Evolutionary conservation across 768 basidiomycete species (phyloP).

Genomic region (Tulasnella sp.): DNA sequence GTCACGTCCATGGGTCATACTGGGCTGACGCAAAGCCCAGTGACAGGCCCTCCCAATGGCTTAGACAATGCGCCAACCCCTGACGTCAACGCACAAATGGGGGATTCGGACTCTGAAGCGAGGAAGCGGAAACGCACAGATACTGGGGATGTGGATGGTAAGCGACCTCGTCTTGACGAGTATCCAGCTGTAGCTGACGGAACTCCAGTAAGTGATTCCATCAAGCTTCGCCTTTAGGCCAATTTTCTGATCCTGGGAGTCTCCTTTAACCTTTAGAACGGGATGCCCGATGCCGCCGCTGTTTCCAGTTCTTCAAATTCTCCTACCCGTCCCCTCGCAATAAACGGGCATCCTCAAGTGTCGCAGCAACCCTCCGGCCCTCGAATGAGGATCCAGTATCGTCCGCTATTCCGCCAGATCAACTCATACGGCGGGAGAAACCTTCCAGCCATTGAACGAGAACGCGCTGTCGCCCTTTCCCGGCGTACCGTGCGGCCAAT

Average conservation of each 20-base stretch:
- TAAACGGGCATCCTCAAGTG: slow-evolving; percentile 16
- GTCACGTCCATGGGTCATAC: neutral
- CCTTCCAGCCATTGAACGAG: slow-evolving; percentile 50
- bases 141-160: slow-evolving; percentile 50
- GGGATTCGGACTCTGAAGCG: slow-evolving; percentile 37
- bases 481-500: slow-evolving; percentile 52
- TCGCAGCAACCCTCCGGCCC: slow-evolving; percentile 35
- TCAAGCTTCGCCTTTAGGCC: neutral
- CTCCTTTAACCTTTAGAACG: neutral
- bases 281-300: neutral
- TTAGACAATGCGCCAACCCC: slow-evolving; percentile 32
- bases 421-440: slow-evolving; percentile 76
- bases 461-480: slow-evolving; percentile 39
- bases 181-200: slow-evolving; percentile 20
- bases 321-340: slow-evolving; percentile 19
- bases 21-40: neutral
- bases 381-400: slow-evolving; percentile 78
- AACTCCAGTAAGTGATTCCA: slow-evolving; percentile 5
- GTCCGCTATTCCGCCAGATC: slow-evolving; percentile 64
- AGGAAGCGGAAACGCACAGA: slow-evolving; percentile 59
- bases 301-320: neutral
- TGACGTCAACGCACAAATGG: neutral
- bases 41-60: slow-evolving; percentile 27
- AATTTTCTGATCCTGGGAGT: neutral
- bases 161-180: slow-evolving; percentile 42